phyloP scores from a whole-genome alignment of 192 early-diverging fungal species.

The Pilobolus umbonatus region DNA sequence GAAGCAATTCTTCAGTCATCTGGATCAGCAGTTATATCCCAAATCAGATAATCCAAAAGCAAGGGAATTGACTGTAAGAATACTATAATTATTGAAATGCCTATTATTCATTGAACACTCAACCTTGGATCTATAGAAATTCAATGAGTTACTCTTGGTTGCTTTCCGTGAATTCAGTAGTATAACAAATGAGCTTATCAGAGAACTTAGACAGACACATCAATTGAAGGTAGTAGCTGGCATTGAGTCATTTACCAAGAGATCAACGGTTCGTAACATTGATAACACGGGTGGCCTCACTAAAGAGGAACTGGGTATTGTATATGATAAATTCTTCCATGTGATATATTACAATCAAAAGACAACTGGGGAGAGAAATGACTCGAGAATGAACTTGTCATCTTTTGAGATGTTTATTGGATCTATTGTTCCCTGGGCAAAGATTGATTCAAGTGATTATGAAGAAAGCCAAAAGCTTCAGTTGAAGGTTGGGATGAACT shows the following conservation, averaged over 20 bases:
- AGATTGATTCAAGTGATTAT: slow-evolving; percentile 8
- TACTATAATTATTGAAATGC: background rate
- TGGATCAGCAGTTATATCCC: slow-evolving; percentile 64
- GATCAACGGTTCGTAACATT: slow-evolving; percentile 68
- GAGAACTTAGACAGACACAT: slow-evolving; percentile 69
- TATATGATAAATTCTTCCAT: slow-evolving; percentile 81
- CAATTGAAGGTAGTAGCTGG: slow-evolving; percentile 81
- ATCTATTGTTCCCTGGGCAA: slow-evolving; percentile 50
- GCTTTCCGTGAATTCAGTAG: slow-evolving; percentile 81
- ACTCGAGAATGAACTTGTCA: slow-evolving; percentile 44
- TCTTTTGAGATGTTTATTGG: slow-evolving; percentile 62
- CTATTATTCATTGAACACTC: background rate
- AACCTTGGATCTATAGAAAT: slow-evolving; percentile 35
- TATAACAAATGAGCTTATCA: slow-evolving; percentile 64
- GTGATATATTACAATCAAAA: slow-evolving; percentile 54
- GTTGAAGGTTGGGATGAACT: slow-evolving; percentile 8
- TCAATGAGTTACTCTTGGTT: slow-evolving; percentile 69
- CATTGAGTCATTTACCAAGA: slow-evolving; percentile 78
- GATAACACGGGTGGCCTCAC: slow-evolving; percentile 59
- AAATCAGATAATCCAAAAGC: slow-evolving; percentile 40
- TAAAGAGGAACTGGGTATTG: slow-evolving; percentile 68
- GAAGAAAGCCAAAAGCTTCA: slow-evolving; percentile 6
- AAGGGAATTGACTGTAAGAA: slow-evolving; percentile 41
- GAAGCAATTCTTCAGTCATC: slow-evolving; percentile 68
- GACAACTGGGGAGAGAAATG: slow-evolving; percentile 8